Conservation (phyloP, 208 protist species). For the Blechomonas ayalai region DNA sequence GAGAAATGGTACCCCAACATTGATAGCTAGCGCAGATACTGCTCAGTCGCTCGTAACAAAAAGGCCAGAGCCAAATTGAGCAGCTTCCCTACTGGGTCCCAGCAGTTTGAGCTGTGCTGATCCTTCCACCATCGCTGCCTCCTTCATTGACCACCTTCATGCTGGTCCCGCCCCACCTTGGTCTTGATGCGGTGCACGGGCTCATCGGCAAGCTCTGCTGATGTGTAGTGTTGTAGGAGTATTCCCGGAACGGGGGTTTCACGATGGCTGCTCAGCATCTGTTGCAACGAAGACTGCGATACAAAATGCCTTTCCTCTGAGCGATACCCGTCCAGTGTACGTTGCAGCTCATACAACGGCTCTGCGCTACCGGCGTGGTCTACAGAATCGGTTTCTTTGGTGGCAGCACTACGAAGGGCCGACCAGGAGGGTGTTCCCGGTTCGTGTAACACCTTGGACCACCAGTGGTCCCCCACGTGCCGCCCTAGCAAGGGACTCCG, state of each 20-base stretch:
- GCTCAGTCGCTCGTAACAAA: too few relatives aligned
- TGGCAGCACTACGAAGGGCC: too few relatives aligned
- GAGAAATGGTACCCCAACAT: too few relatives aligned
- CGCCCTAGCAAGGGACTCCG: slow-evolving; percentile 28
- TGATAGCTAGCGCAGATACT: too few relatives aligned
- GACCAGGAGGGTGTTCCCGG: too few relatives aligned
- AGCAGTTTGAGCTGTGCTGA: background rate
- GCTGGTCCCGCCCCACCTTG: slow-evolving; percentile 16
- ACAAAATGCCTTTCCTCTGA: slow-evolving; percentile 27
- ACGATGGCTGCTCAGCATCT: slow-evolving; percentile 12
- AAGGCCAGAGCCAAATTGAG: too few relatives aligned
- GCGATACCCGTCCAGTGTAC: slow-evolving; percentile 41
- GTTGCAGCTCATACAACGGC: slow-evolving; percentile 44
- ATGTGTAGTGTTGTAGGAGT: slow-evolving; percentile 16
- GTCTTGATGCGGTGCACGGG: slow-evolving; percentile 41
- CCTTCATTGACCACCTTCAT: background rate
- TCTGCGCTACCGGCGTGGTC: background rate
- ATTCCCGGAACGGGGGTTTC: slow-evolving; percentile 27
- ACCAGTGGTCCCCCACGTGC: slow-evolving; percentile 53
- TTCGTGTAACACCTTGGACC: slow-evolving; percentile 40
- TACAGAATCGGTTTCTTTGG: background rate
- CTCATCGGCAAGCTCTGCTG: slow-evolving; percentile 33
- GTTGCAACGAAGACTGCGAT: slow-evolving; percentile 16
- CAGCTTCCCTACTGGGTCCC: too few relatives aligned
- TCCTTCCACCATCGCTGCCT: slow-evolving; percentile 1